Conservation (phyloP, 1,284 basidiomycete species). For the Melampsora abietis-canadensis region DNA sequence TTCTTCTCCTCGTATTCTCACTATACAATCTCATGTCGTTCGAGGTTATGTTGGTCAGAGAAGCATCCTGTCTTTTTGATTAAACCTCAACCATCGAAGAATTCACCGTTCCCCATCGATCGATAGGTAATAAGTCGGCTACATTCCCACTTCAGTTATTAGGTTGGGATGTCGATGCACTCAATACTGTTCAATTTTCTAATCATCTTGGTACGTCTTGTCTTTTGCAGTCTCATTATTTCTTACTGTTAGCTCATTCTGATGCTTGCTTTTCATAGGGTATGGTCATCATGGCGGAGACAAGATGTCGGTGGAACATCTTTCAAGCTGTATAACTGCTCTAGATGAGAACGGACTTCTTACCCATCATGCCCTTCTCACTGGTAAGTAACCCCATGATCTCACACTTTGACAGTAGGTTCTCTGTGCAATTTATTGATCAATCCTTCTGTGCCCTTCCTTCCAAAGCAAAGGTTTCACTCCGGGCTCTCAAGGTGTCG, state of each 20-base stretch:
- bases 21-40: constrained; percentile 86
- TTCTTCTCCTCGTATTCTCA: constrained; percentile 54
- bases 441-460: not conserved
- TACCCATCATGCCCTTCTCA: constrained; percentile 20
- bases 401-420: not conserved
- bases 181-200: constrained; percentile 84
- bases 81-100: not conserved
- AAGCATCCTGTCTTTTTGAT: not conserved
- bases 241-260: not conserved
- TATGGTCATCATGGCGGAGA: constrained; percentile 36
- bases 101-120: constrained; percentile 14
- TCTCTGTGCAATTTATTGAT: not conserved
- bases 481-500: constrained; percentile 30
- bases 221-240: not conserved
- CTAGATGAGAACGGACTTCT: constrained; percentile 26
- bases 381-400: constrained; percentile 9
- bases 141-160: constrained; percentile 91
- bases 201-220: constrained; percentile 79
- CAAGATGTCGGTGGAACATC: constrained; percentile 28
- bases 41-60: constrained; percentile 86
- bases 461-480: constrained; percentile 21
- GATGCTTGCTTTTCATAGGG: not conserved
- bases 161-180: constrained; percentile 92
- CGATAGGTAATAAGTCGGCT: constrained; percentile 70
- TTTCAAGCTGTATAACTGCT: constrained; percentile 31